Conservation (phyloP, 23 red algal genomes). For the Gracilariopsis chorda region DNA sequence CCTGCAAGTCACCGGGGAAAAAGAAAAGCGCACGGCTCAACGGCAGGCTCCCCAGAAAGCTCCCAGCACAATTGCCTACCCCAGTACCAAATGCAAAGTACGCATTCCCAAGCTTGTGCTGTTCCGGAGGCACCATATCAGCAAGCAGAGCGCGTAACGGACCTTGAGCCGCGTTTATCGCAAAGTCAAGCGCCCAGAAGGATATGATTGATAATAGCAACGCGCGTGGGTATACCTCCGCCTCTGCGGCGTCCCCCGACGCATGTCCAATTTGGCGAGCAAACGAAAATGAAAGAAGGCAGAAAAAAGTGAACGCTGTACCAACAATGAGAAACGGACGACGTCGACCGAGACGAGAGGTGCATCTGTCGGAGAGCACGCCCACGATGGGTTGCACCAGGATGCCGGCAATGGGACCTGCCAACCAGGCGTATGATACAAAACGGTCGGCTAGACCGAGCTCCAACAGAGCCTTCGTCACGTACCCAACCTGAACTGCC, state of each 20-base stretch:
- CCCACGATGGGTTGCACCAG: constrained; percentile 86
- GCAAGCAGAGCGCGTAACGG: constrained; percentile 74
- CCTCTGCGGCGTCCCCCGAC: constrained; percentile 14
- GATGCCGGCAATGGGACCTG: constrained; percentile 87
- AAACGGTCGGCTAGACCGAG: constrained; percentile 62
- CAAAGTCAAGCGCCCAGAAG: constrained; percentile 84
- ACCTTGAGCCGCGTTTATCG: constrained; percentile 77
- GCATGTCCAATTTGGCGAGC: constrained; percentile 46
- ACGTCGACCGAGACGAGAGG: constrained; percentile 56
- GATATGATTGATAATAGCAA: constrained; percentile 56
- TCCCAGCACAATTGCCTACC: constrained; percentile 65
- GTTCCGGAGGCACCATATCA: constrained; percentile 68
- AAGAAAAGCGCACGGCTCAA: not conserved
- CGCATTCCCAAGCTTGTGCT: constrained; percentile 68
- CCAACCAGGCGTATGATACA: constrained; percentile 84
- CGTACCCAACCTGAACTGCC: constrained; percentile 87
- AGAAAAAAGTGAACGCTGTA: constrained; percentile 32
- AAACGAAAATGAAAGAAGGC: constrained; percentile 64
- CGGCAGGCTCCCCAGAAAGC: constrained; percentile 38
- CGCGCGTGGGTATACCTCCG: not conserved
- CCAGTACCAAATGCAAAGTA: constrained; percentile 74
- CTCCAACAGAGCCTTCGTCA: constrained; percentile 75
- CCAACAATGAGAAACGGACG: constrained; percentile 86
- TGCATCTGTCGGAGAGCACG: constrained; percentile 70
- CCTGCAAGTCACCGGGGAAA: constrained; percentile 69